Conservation (phyloP, 2,329 filamentous ascomycete genomes). For the Colletotrichum coccodes region DNA sequence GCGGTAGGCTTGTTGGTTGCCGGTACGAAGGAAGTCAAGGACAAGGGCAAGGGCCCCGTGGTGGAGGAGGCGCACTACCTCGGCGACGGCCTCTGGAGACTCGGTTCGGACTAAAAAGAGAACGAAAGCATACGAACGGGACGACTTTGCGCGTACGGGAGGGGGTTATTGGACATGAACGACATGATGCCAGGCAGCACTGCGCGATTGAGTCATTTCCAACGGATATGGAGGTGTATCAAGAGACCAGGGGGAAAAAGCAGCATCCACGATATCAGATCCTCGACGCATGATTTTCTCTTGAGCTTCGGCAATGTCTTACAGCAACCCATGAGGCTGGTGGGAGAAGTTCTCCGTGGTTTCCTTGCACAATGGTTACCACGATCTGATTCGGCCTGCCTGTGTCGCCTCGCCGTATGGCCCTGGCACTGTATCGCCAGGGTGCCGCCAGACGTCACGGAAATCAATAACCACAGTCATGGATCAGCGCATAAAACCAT, state of each 20-base stretch:
- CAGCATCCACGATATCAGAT: neutral
- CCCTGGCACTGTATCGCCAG: too few species aligned
- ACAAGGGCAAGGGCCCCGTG: constrained; percentile 91
- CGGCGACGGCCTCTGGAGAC: constrained; percentile 91
- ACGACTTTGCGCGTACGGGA: neutral
- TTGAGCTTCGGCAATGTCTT: neutral
- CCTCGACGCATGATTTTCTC: neutral
- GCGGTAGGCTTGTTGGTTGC: constrained; percentile 86
- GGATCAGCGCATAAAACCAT: too few species aligned
- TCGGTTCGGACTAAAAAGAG: constrained; percentile 59
- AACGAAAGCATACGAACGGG: neutral
- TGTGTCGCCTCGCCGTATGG: too few species aligned
- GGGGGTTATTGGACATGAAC: neutral
- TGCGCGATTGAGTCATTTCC: neutral
- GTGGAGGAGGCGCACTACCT: constrained; percentile 95
- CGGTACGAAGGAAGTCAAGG: constrained; percentile 91
- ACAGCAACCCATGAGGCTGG: too few species aligned
- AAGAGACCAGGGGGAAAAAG: neutral
- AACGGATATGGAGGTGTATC: neutral
- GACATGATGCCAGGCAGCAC: neutral
- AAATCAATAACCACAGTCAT: too few species aligned
- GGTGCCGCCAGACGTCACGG: too few species aligned
- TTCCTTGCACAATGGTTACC: too few species aligned
- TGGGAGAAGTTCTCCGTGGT: too few species aligned
- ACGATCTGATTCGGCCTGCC: too few species aligned